phyloP scores from a whole-genome alignment of 1,284 basidiomycete genomes.

The Fistulinella cinereoalba region DNA sequence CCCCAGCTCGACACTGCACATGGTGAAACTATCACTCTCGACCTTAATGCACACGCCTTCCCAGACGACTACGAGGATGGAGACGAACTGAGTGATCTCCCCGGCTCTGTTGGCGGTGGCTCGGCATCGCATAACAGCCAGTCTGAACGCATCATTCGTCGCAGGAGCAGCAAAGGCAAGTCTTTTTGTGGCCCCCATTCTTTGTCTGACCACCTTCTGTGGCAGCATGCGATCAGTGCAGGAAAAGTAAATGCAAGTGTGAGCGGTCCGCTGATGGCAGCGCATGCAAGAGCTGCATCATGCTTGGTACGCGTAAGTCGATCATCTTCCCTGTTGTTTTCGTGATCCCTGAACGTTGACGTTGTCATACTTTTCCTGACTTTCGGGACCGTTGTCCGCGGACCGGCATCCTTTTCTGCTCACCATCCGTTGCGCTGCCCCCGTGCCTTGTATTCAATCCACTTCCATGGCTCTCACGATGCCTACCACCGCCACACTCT shows the following conservation, averaged over 20 bases:
- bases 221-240: slow-evolving; percentile 75
- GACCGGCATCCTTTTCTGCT: neutral
- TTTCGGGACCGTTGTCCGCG: slow-evolving; percentile 11
- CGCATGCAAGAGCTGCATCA: slow-evolving; percentile 62
- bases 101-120: slow-evolving; percentile 18
- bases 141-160: slow-evolving; percentile 52
- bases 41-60: slow-evolving; percentile 40
- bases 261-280: slow-evolving; percentile 21
- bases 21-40: slow-evolving; percentile 12
- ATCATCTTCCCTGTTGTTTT: slow-evolving; percentile 1
- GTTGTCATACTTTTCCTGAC: slow-evolving; percentile 3
- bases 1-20: slow-evolving; percentile 7
- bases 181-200: slow-evolving; percentile 3
- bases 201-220: slow-evolving; percentile 4
- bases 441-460: slow-evolving; percentile 6
- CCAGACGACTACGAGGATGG: slow-evolving; percentile 52
- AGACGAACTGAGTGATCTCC: slow-evolving; percentile 44
- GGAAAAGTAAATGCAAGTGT: slow-evolving; percentile 42
- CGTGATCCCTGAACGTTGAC: slow-evolving; percentile 14
- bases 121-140: slow-evolving; percentile 22
- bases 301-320: slow-evolving; percentile 64
- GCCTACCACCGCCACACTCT: neutral
- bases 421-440: neutral
- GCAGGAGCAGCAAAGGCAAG: slow-evolving; percentile 68
- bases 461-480: slow-evolving; percentile 2